phyloP scores from a whole-genome alignment of 2,329 filamentous ascomycete genomes.

The Alternaria metachromatica region DNA sequence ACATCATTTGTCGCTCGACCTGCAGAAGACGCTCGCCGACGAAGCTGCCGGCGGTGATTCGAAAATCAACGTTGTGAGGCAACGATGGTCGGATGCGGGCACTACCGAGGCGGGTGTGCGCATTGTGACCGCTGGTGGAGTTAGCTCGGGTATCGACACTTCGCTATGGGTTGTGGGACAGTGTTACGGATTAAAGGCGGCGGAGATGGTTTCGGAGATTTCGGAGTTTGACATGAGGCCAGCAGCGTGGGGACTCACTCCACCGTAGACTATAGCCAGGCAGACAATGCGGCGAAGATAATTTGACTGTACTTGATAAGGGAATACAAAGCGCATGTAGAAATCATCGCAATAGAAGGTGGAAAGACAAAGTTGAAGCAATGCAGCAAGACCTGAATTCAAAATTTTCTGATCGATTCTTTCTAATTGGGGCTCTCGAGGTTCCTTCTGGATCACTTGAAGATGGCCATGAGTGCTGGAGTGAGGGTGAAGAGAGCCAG shows the following conservation, averaged over 20 bases:
- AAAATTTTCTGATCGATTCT: background rate
- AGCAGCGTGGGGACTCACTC: slow-evolving; percentile 9
- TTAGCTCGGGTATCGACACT: slow-evolving; percentile 43
- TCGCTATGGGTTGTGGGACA: slow-evolving; percentile 38
- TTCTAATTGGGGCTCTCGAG: background rate
- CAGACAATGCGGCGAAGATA: background rate
- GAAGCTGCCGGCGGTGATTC: slow-evolving; percentile 38
- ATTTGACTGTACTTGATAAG: background rate
- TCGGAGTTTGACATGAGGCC: slow-evolving; percentile 41
- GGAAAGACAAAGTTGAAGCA: background rate
- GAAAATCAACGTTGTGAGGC: slow-evolving; percentile 30
- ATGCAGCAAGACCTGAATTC: background rate
- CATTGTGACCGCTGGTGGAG: slow-evolving; percentile 46
- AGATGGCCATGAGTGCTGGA: background rate
- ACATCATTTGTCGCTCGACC: slow-evolving; percentile 45
- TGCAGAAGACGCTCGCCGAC: slow-evolving; percentile 36
- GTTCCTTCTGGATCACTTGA: background rate
- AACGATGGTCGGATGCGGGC: slow-evolving; percentile 45
- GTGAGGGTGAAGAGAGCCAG: background rate
- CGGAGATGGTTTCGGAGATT: slow-evolving; percentile 33
- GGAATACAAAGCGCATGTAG: background rate
- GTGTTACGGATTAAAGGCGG: slow-evolving; percentile 32
- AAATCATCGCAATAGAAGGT: background rate
- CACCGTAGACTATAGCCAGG: too few relatives aligned
- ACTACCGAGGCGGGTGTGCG: slow-evolving; percentile 37